A percentile compares a stretch with the other conserved stretches of the same genome.
These are phyloP conservation scores for Xylaria multiplex DNA, from an alignment of 2,329 filamentous ascomycete genomes.

Conservation along the genomic window DNA sequence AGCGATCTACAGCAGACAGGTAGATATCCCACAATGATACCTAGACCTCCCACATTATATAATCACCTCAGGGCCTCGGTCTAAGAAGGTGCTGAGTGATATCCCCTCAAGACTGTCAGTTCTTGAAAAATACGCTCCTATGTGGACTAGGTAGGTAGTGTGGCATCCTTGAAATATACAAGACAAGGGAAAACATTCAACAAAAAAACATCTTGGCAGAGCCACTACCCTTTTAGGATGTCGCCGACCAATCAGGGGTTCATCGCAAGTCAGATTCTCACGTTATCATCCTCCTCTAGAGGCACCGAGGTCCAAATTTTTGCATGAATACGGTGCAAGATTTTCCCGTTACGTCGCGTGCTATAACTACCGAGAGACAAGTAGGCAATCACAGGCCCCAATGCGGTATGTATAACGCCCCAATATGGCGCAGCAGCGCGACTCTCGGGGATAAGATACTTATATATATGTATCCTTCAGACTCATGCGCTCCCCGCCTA, in stretches of 20 bases:
- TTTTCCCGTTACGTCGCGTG: neutral
- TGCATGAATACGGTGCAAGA: constrained; percentile 25
- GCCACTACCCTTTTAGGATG: constrained; percentile 31
- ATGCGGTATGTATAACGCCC: neutral
- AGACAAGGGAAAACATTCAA: neutral
- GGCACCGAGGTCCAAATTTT: neutral
- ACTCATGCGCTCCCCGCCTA: constrained; percentile 38
- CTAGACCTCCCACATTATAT: too few species aligned
- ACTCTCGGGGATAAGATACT: constrained; percentile 21
- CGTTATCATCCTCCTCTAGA: constrained; percentile 36
- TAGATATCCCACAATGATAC: too few species aligned
- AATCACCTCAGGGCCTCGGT: too few species aligned
- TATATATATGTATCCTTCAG: constrained; percentile 22
- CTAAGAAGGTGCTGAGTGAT: constrained; percentile 1
- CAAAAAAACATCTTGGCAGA: constrained; percentile 24
- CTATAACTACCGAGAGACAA: constrained; percentile 5
- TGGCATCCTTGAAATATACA: neutral
- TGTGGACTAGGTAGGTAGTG: too few species aligned
- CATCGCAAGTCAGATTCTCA: constrained; percentile 36
- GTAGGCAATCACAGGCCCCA: neutral
- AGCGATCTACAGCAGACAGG: too few species aligned
- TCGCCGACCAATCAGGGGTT: constrained; percentile 29
- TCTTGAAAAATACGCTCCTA: too few species aligned
- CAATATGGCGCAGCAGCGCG: constrained; percentile 1
- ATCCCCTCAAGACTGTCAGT: neutral